phyloP scores from a whole-genome alignment of 768 basidiomycete species.

The Podaxis sp. region DNA sequence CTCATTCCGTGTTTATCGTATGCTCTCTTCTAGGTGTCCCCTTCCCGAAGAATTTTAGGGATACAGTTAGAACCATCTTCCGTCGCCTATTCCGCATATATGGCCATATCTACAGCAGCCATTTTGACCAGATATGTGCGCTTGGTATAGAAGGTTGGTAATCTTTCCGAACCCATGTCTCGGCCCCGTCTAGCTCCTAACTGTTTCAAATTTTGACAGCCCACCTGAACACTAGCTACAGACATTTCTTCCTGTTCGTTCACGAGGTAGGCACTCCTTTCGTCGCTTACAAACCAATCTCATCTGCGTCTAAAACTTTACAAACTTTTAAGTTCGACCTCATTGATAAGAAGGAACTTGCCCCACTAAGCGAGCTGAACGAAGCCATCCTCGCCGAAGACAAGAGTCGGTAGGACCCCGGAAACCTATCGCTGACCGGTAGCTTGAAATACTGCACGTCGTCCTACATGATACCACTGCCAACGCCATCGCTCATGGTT shows the following conservation, averaged over 20 bases:
- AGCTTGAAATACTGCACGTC: not conserved
- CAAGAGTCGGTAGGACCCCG: constrained; percentile 36
- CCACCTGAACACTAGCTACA: constrained; percentile 97
- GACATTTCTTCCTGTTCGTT: constrained; percentile 96
- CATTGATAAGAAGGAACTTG: constrained; percentile 95
- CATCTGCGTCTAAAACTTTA: constrained; percentile 3
- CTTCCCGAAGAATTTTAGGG: constrained; percentile 87
- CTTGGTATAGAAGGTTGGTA: constrained; percentile 91
- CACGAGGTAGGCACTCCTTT: constrained; percentile 69
- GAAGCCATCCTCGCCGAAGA: constrained; percentile 76
- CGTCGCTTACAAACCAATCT: not conserved
- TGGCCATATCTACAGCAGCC: constrained; percentile 98
- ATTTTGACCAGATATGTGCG: constrained; percentile 98
- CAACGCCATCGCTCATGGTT: too few species aligned
- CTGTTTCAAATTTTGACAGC: constrained; percentile 45
- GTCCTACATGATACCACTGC: not conserved
- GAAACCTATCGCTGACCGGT: not conserved
- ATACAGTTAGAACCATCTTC: constrained; percentile 89
- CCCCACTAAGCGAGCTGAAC: constrained; percentile 93
- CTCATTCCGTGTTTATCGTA: constrained; percentile 1
- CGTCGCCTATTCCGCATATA: constrained; percentile 95
- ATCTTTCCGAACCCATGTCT: not conserved
- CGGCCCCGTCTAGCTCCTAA: not conserved
- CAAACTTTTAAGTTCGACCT: constrained; percentile 74
- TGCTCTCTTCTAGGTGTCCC: constrained; percentile 62